Percentiles rank a stretch among this genome's conserved stretches.
These are phyloP conservation scores for Macrotyloma uniflorum DNA, from an alignment of 306 rosid genomes.

Conservation along the genomic window DNA sequence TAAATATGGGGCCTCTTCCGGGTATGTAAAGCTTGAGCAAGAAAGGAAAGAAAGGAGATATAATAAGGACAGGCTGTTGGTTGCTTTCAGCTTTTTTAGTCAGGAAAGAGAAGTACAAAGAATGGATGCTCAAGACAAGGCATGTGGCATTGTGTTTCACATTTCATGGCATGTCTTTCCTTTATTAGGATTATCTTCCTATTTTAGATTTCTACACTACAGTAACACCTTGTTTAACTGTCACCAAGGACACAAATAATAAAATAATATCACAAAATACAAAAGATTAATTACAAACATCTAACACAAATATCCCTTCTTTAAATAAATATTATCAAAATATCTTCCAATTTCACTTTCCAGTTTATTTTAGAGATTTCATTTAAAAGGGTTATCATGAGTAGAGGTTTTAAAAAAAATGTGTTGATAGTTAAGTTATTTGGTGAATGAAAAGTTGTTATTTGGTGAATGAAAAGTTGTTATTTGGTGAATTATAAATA, in stretches of 20 bases:
- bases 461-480: too few species aligned
- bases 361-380: too few species aligned
- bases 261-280: background rate
- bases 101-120: constrained; percentile 69
- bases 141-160: constrained; percentile 94
- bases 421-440: too few species aligned
- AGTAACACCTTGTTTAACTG: background rate
- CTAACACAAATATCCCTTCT: too few species aligned
- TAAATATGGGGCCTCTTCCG: constrained; percentile 49
- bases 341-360: too few species aligned
- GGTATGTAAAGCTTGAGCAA: constrained; percentile 36
- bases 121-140: constrained; percentile 77
- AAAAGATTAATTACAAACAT: background rate
- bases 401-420: too few species aligned
- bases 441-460: too few species aligned
- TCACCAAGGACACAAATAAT: background rate
- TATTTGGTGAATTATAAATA: too few species aligned
- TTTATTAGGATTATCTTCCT: constrained; percentile 38
- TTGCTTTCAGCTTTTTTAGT: constrained; percentile 76
- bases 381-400: too few species aligned
- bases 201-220: background rate
- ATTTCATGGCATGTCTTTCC: constrained; percentile 82
- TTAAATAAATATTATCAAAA: too few species aligned
- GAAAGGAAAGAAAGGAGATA: constrained; percentile 40
- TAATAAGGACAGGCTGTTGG: constrained; percentile 75